phyloP scores from a whole-genome alignment of 148 eudicot species.

The Camellia sinensis region DNA sequence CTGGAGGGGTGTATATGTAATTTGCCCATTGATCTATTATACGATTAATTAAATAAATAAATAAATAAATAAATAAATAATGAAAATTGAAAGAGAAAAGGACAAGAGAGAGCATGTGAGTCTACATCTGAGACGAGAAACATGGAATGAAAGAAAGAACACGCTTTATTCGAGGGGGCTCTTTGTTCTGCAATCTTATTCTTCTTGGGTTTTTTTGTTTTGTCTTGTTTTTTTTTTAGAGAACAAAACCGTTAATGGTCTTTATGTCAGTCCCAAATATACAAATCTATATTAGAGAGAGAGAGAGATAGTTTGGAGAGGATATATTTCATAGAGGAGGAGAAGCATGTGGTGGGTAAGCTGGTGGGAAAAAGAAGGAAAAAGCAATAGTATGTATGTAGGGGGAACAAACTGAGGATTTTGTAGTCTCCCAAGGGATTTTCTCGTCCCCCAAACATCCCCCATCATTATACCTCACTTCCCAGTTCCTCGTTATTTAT shows the following conservation, averaged over 20 bases:
- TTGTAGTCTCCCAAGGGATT: constrained; percentile 67
- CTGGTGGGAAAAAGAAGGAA: background rate
- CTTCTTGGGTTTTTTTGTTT: constrained; percentile 14
- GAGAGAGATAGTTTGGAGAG: background rate
- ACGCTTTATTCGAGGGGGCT: constrained; percentile 36
- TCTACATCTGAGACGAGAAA: background rate
- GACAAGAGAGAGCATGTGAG: constrained; percentile 50
- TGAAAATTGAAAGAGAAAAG: constrained; percentile 39
- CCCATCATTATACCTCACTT: constrained; percentile 31
- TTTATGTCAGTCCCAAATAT: constrained; percentile 8
- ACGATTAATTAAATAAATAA: too few species aligned
- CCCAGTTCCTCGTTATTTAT: constrained; percentile 17
- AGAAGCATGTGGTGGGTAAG: constrained; percentile 36
- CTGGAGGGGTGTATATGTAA: too few species aligned
- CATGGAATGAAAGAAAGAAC: constrained; percentile 18
- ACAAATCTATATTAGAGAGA: background rate
- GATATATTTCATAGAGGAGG: background rate
- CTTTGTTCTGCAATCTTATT: background rate
- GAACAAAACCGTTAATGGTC: constrained; percentile 13
- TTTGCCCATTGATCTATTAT: too few species aligned
- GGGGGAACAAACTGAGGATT: constrained; percentile 40
- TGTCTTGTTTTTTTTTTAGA: background rate
- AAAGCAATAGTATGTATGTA: background rate
- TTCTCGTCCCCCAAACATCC: constrained; percentile 35
- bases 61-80: background rate